Evolutionary conservation across 164 flowering plant genomes (phyloP), one percentile per base, ranked within the genome.

Genomic region (Protea cynaroides): DNA sequence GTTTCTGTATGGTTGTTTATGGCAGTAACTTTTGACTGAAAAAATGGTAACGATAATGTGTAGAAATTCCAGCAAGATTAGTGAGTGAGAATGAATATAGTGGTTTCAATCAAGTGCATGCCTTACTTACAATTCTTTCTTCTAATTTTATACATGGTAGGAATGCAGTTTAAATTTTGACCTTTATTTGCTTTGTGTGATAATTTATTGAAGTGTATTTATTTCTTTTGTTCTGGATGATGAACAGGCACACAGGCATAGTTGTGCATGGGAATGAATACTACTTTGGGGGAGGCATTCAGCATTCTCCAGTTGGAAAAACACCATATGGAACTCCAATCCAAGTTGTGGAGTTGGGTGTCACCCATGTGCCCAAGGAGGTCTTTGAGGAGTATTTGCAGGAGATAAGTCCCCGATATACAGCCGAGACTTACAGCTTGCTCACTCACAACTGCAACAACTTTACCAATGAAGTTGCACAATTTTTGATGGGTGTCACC

Each of bases 401-500:
- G 71, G 99, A 95, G 55, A 92, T 95, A 37, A 84, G 90, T 59
- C 86, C 97, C 3, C 86, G 95, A 1, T 95, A 90, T 66, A 88
- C 95, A 2, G 96, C 94, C 24, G 97, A 92, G 70, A 86, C 95
- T 6, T 95, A 95, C 75, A 88, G 81, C 73, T 76, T 95, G 74
- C 88, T 95, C 21, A 63, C 62, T 3, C 97, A 95, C 68, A 95
- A 95, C 63, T 95, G 99, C 82, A 95, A 95, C 79, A 95, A 90
- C 76, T 95, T 95, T 74, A 89, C 91, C 79, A 95, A 95, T 70
- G 99, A 95, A 78, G 88, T 92, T 69, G 83, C 96, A 9, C 99
- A 90, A 65, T 95, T 95, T 74, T 75, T 95, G 72, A 97, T 92
- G 38, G 90, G 96, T 23, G 65, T 65, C 14, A 68, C 74, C 18